Percentiles rank a stretch among this genome's conserved stretches.
phyloP scores from a whole-genome alignment of 352 stramenopile genomes.

The Phytophthora fragariae region DNA sequence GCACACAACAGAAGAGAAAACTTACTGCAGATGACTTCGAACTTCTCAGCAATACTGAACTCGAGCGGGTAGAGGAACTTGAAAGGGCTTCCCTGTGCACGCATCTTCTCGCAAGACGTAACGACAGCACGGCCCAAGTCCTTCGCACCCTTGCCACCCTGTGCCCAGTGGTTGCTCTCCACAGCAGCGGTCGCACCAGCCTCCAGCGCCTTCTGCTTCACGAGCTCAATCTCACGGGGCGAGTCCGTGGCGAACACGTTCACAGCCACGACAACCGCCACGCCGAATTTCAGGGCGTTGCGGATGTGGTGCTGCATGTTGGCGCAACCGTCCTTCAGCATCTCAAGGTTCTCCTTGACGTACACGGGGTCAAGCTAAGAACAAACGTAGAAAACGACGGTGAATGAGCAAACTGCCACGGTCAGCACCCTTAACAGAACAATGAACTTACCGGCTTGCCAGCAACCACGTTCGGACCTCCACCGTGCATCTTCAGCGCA shows the following conservation, averaged over 20 bases:
- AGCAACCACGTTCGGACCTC: conserved; percentile 95
- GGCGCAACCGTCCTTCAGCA: conserved; percentile 91
- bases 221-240: conserved; percentile 92
- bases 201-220: conserved; percentile 91
- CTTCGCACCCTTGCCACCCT: conserved; percentile 89
- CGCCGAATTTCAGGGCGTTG: conserved; percentile 95
- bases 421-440: not conserved
- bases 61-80: conserved; percentile 96
- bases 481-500: conserved; percentile 99
- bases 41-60: conserved; percentile 94
- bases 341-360: conserved; percentile 95
- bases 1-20: conserved; percentile 46
- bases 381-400: conserved; percentile 3
- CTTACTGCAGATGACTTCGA: conserved; percentile 96
- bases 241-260: conserved; percentile 83
- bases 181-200: conserved; percentile 96
- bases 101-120: conserved; percentile 88
- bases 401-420: conserved; percentile 4
- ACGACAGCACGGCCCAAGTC: conserved; percentile 94
- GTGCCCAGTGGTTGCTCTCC: conserved; percentile 90
- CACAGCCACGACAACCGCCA: conserved; percentile 97
- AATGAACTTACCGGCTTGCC: conserved; percentile 87
- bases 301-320: conserved; percentile 97
- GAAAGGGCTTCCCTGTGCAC: conserved; percentile 85
- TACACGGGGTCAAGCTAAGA: conserved; percentile 89